Percentiles rank a stretch among this genome's conserved stretches.
Conservation (phyloP, 371 early-diverging fungal genomes). For the Furculomyces boomerangus region DNA sequence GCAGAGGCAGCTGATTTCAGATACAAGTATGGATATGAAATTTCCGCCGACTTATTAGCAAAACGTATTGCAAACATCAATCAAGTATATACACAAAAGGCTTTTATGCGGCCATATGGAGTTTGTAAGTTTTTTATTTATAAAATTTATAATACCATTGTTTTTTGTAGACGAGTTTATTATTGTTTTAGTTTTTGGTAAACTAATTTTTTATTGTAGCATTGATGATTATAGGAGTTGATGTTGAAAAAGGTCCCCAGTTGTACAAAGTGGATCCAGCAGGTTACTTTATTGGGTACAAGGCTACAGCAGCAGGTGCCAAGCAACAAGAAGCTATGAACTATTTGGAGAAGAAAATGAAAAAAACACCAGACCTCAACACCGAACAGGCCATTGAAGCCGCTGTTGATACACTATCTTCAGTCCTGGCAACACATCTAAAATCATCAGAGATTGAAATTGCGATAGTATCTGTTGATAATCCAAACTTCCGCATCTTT, state of each 20-base stretch:
- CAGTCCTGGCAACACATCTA: conserved; percentile 81
- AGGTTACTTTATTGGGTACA: conserved; percentile 92
- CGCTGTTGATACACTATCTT: conserved; percentile 84
- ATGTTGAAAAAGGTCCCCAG: conserved; percentile 89
- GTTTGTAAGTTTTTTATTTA: conserved; percentile 43
- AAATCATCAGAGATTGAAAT: conserved; percentile 90
- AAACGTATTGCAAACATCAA: conserved; percentile 94
- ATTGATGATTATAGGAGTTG: conserved; percentile 89
- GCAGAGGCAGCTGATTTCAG: conserved; percentile 94
- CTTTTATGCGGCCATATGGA: conserved; percentile 94
- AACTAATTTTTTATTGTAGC: conserved; percentile 27
- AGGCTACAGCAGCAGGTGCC: conserved; percentile 91
- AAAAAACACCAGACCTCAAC: conserved; percentile 50
- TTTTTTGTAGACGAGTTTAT: neutral
- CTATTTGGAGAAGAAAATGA: conserved; percentile 92
- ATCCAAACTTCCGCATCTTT: conserved; percentile 63
- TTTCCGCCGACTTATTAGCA: conserved; percentile 89
- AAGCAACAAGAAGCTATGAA: conserved; percentile 95
- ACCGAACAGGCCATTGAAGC: conserved; percentile 85
- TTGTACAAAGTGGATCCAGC: conserved; percentile 96
- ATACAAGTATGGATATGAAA: conserved; percentile 96
- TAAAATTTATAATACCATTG: conserved; percentile 11
- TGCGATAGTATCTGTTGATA: conserved; percentile 60
- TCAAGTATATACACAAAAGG: conserved; percentile 97
- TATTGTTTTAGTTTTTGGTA: neutral